Evolutionary conservation across 2,329 filamentous ascomycete species (phyloP).

Genomic region (Sporothrix schenckii): DNA sequence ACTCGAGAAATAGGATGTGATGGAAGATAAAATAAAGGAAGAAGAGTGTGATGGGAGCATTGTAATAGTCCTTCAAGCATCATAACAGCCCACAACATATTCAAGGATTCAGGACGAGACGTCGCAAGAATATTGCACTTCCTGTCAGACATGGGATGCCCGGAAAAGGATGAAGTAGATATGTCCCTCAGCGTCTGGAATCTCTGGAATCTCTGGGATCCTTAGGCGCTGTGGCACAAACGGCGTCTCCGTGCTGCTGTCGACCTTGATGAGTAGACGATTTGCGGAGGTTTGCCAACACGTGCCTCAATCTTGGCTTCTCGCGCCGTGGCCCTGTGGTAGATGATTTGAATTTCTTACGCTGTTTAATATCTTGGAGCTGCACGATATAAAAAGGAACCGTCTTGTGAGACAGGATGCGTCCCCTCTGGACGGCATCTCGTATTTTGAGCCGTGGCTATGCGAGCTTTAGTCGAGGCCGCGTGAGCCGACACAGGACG

Average conservation of each 20-base stretch:
- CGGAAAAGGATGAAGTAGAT: background rate
- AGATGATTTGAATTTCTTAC: background rate
- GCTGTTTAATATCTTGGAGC: background rate
- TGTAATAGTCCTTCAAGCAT: background rate
- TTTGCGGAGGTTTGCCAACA: background rate
- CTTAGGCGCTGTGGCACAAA: background rate
- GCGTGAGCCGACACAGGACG: background rate
- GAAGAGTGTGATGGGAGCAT: background rate
- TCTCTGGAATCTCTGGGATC: background rate
- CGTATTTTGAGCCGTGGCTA: conserved; percentile 2
- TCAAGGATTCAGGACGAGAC: background rate
- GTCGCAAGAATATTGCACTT: background rate
- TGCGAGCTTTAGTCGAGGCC: background rate
- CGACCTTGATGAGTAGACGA: background rate
- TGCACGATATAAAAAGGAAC: background rate
- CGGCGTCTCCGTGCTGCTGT: background rate
- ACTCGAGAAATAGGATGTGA: background rate
- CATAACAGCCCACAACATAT: background rate
- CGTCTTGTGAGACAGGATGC: conserved; percentile 3
- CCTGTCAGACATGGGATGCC: background rate
- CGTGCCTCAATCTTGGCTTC: conserved; percentile 13
- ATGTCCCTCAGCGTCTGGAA: background rate
- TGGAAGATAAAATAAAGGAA: background rate
- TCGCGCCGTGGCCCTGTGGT: background rate
- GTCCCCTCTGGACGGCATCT: background rate